phyloP scores from a whole-genome alignment of 2,329 filamentous ascomycete genomes.

The Sporothrix schenckii region DNA sequence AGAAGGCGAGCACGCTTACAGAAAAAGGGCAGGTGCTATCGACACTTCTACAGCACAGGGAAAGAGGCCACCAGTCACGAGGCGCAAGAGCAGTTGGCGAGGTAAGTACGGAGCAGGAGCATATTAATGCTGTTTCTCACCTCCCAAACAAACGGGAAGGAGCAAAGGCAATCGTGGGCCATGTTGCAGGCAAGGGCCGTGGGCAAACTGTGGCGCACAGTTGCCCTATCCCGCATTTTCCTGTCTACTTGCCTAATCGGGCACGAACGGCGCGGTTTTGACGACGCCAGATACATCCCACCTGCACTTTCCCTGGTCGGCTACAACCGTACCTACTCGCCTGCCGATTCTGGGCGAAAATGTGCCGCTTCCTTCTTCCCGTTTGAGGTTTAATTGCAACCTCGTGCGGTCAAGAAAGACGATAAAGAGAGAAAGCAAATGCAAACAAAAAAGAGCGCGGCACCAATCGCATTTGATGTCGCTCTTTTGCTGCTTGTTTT shows the following conservation, averaged over 20 bases:
- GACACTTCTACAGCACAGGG: not conserved
- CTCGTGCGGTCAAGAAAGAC: not conserved
- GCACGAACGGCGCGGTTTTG: constrained; percentile 17
- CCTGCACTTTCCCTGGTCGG: constrained; percentile 9
- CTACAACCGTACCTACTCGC: constrained; percentile 8
- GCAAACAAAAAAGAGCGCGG: not conserved
- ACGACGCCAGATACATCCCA: not conserved
- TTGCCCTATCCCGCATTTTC: not conserved
- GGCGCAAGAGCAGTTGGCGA: not conserved
- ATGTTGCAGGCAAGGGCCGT: not conserved
- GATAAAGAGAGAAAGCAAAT: not conserved
- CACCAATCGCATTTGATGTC: not conserved
- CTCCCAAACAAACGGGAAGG: constrained; percentile 1
- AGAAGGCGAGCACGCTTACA: constrained; percentile 7
- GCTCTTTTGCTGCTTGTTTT: not conserved
- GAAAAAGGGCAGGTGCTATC: constrained; percentile 23
- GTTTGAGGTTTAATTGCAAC: not conserved
- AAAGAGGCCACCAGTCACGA: not conserved
- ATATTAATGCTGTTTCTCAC: not conserved
- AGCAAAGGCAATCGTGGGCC: not conserved
- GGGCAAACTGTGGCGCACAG: not conserved
- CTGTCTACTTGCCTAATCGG: constrained; percentile 24
- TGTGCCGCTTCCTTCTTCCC: not conserved
- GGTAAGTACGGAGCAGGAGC: not conserved
- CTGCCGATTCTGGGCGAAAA: not conserved